These are phyloP conservation scores for Tetrahymena malaccensis DNA, from an alignment of 73 alveolate species.

Conservation along the genomic window DNA sequence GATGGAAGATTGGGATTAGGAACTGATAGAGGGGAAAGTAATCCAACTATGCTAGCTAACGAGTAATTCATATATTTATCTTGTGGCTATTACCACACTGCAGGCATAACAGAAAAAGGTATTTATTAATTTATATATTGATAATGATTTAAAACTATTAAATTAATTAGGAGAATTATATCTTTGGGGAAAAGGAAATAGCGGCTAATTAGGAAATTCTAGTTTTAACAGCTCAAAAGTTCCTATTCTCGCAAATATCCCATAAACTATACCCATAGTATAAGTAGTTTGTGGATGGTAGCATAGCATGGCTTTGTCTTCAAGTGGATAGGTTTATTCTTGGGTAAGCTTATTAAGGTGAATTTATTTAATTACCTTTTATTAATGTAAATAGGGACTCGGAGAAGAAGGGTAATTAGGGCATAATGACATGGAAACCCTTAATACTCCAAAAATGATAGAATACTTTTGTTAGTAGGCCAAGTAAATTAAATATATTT, in stretches of 20 bases:
- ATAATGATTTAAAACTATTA: not conserved
- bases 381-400: not conserved
- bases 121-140: not conserved
- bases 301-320: not conserved
- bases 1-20: constrained; percentile 85
- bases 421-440: not conserved
- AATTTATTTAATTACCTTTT: not conserved
- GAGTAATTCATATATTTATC: not conserved
- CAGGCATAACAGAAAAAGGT: constrained; percentile 56
- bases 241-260: not conserved
- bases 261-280: not conserved
- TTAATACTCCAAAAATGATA: not conserved
- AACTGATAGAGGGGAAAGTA: constrained; percentile 30
- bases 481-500: not conserved
- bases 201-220: not conserved
- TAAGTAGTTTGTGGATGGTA: not conserved
- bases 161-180: not conserved
- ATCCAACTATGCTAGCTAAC: not conserved
- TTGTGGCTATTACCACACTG: constrained; percentile 93
- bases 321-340: not conserved
- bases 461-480: not conserved
- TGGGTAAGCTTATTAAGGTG: not conserved
- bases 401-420: not conserved
- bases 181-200: not conserved
- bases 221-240: not conserved